Evolutionary conservation across 345 rosid species (phyloP).

Genomic region (Gynandropsis gynandra): DNA sequence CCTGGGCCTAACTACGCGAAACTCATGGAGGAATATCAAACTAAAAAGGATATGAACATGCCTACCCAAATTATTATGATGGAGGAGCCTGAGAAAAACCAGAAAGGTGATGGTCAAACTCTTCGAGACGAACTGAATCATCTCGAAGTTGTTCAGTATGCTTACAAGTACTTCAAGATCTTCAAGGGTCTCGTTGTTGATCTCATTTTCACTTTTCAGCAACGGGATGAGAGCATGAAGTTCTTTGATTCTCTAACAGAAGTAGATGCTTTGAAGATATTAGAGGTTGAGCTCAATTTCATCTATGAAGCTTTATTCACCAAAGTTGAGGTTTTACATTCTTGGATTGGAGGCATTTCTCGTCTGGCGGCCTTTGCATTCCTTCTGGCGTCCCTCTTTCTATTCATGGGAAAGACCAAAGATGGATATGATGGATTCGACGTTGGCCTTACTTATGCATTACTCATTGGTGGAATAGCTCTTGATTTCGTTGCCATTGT

Average conservation of each 20-base stretch:
- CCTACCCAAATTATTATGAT: constrained; percentile 12
- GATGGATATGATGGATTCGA: constrained; percentile 4
- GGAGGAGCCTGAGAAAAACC: constrained; percentile 23
- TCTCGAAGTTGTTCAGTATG: constrained; percentile 14
- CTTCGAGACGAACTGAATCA: neutral
- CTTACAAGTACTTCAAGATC: constrained; percentile 26
- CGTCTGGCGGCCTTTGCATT: constrained; percentile 17
- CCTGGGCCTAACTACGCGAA: constrained; percentile 29
- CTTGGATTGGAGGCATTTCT: constrained; percentile 14
- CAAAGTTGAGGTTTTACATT: constrained; percentile 23
- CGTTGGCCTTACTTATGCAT: constrained; percentile 27
- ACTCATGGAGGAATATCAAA: constrained; percentile 25
- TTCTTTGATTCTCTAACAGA: constrained; percentile 10
- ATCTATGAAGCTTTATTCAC: constrained; percentile 37
- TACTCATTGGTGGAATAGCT: constrained; percentile 29
- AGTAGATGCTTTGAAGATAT: constrained; percentile 25
- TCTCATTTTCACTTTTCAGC: constrained; percentile 20
- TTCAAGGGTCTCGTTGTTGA: constrained; percentile 23
- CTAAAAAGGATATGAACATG: constrained; percentile 17
- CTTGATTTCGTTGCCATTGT: constrained; percentile 31
- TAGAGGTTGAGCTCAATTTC: constrained; percentile 39
- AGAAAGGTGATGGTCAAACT: neutral
- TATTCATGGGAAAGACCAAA: constrained; percentile 13
- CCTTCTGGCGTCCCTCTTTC: constrained; percentile 14
- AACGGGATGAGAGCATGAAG: constrained; percentile 18